Conservation (phyloP, 1,284 basidiomycete species). For the Xerocomus nothofagi region DNA sequence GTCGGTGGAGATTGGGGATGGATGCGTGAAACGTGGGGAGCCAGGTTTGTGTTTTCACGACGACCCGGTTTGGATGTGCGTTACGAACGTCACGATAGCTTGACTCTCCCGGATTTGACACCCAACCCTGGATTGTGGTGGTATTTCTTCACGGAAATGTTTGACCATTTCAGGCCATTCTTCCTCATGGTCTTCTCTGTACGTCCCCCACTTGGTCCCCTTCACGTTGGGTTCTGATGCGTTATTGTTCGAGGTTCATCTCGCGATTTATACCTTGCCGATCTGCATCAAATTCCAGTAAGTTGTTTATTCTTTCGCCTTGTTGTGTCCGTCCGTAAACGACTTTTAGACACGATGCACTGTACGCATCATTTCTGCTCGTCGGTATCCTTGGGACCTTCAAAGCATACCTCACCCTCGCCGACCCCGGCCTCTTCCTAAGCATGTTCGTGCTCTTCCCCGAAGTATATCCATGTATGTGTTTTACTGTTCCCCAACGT, state of each 20-base stretch:
- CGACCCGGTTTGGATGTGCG: not conserved
- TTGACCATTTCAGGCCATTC: constrained; percentile 95
- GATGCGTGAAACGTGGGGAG: constrained; percentile 80
- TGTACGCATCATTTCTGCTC: constrained; percentile 80
- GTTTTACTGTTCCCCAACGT: not conserved
- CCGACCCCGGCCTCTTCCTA: constrained; percentile 86
- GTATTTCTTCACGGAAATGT: constrained; percentile 99
- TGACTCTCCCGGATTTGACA: constrained; percentile 81
- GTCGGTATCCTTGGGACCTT: constrained; percentile 81
- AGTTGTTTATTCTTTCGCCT: constrained; percentile 20
- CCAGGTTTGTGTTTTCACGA: constrained; percentile 57
- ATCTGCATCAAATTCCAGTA: constrained; percentile 87
- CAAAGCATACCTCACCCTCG: constrained; percentile 91
- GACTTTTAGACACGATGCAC: constrained; percentile 69
- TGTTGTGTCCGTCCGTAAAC: not conserved
- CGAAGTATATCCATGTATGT: constrained; percentile 80
- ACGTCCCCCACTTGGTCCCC: constrained; percentile 28
- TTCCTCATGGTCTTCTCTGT: constrained; percentile 97
- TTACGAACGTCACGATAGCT: constrained; percentile 38
- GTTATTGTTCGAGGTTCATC: constrained; percentile 63
- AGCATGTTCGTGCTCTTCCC: constrained; percentile 82
- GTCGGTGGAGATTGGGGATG: constrained; percentile 63
- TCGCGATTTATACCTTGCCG: constrained; percentile 82
- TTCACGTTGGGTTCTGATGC: not conserved
- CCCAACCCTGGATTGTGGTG: constrained; percentile 96